Base-by-base conservation (phyloP, 2,329 filamentous ascomycete genomes). In the Penicillium polonicum region DNA sequence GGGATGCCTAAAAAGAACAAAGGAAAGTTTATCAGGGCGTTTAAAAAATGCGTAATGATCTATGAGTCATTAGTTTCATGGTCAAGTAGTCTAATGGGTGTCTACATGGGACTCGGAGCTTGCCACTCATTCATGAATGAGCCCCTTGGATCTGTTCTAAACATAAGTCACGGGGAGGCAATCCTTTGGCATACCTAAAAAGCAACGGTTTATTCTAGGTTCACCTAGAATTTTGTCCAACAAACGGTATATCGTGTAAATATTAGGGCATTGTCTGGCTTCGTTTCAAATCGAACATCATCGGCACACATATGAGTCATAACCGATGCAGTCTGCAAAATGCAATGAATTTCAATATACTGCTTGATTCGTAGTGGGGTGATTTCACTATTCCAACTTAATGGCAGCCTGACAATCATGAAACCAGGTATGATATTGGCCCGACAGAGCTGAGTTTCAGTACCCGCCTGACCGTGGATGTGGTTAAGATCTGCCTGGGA, bases 361-460 rank as follows among this genome's bases (percentile, higher is more conserved):
- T n/a, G 3, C 9, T 52, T 3, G 2, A 10, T 10, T 48, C 21
- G 13, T 9, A 19, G 21, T 23, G 5, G 13, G 8, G n/a, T 23
- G 15, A 53, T 17, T 15, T 17, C 35, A 35, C 3, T 33, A 45
- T n/a, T n/a, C 25, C 21, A 41, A 42, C 31, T 52, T 45, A 23
- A 35, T 25, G 3, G 19, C 17, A 41, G 17, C 44, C 36, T 49
- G 31, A 21, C 44, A 42, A 27, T 19, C 27, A 25, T 41, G 44
- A 42, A 55, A 55, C 52, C 9, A 36, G 7, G 45, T 29, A 43
- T 48, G 17, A 35, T 43, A 33, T 23, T 17, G 48, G 21, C 31
- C 33, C 35, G n/a, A 48, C 8, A 42, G 35, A 49, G 35, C 36
- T 42, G 33, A 31, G 55, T 57, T 57, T 57, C 49, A 53, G 49